Conservation (phyloP, 352 stramenopile species). For the Blastocystis sp. region DNA sequence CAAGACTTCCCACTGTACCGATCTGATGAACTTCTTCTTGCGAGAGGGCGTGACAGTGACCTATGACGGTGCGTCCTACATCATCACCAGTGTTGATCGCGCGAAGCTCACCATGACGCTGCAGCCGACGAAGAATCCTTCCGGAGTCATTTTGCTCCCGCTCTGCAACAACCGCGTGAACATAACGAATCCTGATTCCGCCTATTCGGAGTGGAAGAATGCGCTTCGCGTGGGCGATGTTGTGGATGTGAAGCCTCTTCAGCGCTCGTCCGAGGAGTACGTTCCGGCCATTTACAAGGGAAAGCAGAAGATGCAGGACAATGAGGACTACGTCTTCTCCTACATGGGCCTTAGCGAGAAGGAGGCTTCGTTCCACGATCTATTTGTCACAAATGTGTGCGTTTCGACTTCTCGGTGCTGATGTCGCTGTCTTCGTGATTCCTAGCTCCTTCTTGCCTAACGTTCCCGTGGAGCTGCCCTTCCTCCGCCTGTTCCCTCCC, state of each 20-base stretch:
- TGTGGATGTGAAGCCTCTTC: neutral
- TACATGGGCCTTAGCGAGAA: neutral
- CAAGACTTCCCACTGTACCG: neutral
- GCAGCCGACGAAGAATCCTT: neutral
- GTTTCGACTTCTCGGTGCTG: neutral
- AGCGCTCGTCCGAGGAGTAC: neutral
- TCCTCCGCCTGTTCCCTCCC: neutral
- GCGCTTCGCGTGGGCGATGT: neutral
- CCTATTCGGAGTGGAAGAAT: conserved; percentile 3
- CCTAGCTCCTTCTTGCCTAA: neutral
- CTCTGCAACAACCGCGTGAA: neutral
- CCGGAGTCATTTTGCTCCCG: neutral
- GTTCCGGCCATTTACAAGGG: neutral
- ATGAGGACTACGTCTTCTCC: neutral
- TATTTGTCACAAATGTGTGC: neutral
- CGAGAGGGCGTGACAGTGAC: neutral
- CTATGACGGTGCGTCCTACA: neutral
- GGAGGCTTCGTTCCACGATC: neutral
- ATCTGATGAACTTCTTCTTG: neutral
- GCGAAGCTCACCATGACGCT: neutral
- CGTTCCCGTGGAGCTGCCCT: neutral
- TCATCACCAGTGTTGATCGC: neutral
- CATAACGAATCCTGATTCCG: neutral
- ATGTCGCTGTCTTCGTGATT: neutral
- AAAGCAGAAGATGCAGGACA: neutral